Evolutionary conservation across 2,329 filamentous ascomycete species (phyloP).

Genomic region (Zymoseptoria pseudotritici): DNA sequence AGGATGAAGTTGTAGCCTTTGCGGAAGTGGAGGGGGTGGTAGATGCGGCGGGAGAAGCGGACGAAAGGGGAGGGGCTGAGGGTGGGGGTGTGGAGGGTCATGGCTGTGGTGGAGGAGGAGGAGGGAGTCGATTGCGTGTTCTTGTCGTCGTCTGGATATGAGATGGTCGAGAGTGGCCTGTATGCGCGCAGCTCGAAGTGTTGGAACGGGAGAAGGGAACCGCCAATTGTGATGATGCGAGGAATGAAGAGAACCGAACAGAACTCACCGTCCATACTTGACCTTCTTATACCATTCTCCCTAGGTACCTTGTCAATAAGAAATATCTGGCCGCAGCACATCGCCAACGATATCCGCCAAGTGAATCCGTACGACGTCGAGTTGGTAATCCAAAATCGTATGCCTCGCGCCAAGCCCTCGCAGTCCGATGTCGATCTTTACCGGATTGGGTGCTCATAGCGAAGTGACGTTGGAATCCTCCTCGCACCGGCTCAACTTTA

Average conservation of each 20-base stretch:
- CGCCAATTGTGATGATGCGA: too few relatives aligned
- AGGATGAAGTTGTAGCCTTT: constrained; percentile 52
- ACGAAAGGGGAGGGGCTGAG: constrained; percentile 17
- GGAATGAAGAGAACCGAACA: too few relatives aligned
- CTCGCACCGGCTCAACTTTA: neutral
- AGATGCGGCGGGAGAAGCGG: constrained; percentile 25
- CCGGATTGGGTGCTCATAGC: neutral
- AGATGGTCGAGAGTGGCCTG: too few relatives aligned
- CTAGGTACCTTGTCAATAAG: too few relatives aligned
- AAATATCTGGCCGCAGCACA: neutral
- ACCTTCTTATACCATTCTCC: too few relatives aligned
- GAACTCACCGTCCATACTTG: too few relatives aligned
- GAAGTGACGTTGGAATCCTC: neutral
- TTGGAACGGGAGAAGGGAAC: too few relatives aligned
- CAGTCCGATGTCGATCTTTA: neutral
- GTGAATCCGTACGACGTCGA: neutral
- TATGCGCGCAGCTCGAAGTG: too few relatives aligned
- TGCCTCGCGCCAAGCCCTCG: neutral
- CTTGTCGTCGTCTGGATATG: too few relatives aligned
- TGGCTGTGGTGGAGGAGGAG: neutral
- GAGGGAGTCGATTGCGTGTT: too few relatives aligned
- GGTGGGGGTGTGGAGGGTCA: constrained; percentile 10
- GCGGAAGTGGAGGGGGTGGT: constrained; percentile 47
- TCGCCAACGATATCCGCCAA: neutral
- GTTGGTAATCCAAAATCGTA: neutral